Base-by-base conservation (phyloP, 2,329 filamentous ascomycete genomes). In the Aschersonia sp. region DNA sequence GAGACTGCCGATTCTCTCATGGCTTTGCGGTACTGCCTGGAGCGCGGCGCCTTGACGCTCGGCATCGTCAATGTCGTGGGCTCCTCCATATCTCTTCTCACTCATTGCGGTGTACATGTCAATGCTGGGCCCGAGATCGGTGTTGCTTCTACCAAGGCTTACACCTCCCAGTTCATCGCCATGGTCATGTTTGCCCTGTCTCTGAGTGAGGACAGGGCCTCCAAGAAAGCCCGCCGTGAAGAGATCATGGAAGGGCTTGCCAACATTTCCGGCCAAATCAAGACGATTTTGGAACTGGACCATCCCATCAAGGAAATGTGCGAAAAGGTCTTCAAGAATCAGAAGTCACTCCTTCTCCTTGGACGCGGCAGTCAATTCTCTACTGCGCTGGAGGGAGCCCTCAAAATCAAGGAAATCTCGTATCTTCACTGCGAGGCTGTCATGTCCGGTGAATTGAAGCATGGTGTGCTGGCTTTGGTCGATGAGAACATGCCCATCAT, bases 351-450 rank as follows among this genome's bases (percentile, higher is more conserved):
- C 60, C 76, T 98, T 52, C 79, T 98, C 47, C 78, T 98, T 52
- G 92, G 92, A 52, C 86, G 92, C 74, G 92, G 92, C 57, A 87
- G 87, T 64, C 92, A 98, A 71, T 95, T 89, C 74, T 89, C 90
- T 51, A 98, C 92, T 58, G 92, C 92, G 49, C 81, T 98, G 29
- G 92, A 98, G 75, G 92, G 87, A 69, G 92, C 92, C 45, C 76
- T 98, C 57, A 98, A 98, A 78, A 98, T 98, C 70, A 98, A 98
- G 79, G 92, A 98, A 72, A 98, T 98, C 60, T 97, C 90, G 14
- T 98, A 98, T 70, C 85, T 98, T 51, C 92, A 98, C 70, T 98
- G 92, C 69, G 92, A 98, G 73, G 92, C 92, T 58, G 92, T 98
- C 74, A 98, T 98, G 92, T 97, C 92, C 54, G 92, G 92, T 69